phyloP scores from a whole-genome alignment of 1,284 basidiomycete species.

The Ganoderma lucidum region DNA sequence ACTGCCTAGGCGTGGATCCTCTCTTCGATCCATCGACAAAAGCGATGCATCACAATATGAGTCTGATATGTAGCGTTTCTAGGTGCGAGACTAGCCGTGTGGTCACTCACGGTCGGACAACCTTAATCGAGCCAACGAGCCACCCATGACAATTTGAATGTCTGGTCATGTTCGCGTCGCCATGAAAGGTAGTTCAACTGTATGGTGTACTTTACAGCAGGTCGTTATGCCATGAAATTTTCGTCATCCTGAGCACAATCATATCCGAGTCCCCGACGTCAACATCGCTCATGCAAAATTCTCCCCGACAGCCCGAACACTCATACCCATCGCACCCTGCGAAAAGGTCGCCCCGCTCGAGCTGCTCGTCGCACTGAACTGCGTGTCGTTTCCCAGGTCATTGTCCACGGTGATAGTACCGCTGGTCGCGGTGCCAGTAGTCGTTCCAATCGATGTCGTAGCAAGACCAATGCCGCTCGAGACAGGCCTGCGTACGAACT shows the following conservation, averaged over 20 bases:
- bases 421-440: neutral
- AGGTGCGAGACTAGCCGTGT: neutral
- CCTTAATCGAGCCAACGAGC: no score
- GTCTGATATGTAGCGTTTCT: no score
- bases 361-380: neutral
- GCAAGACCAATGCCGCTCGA: neutral
- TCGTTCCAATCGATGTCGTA: neutral
- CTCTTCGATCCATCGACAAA: neutral
- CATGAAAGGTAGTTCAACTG: neutral
- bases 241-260: neutral
- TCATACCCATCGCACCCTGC: neutral
- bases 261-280: neutral
- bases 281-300: neutral
- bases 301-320: neutral
- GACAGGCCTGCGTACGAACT: neutral
- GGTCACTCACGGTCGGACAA: neutral
- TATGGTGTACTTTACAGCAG: neutral
- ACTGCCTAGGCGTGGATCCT: neutral
- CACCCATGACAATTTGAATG: neutral
- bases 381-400: neutral
- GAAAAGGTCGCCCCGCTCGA: conserved; percentile 8
- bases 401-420: neutral
- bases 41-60: neutral
- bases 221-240: neutral
- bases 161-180: neutral